phyloP scores from a whole-genome alignment of 1,139 yeast genomes.

The Citeromyces siamensis region DNA sequence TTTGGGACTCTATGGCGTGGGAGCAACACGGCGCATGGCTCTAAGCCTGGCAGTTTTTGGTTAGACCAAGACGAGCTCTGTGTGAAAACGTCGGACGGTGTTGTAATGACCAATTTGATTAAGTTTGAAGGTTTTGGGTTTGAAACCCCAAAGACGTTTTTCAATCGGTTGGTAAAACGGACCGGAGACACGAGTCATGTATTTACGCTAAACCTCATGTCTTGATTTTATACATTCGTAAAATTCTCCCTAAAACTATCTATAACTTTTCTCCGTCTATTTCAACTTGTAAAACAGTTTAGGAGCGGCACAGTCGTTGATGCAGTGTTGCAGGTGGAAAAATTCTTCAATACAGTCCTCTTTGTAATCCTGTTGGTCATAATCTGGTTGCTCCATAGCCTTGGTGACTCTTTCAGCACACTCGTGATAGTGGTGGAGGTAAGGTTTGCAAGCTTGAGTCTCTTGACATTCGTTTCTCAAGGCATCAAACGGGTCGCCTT shows the following conservation, averaged over 20 bases:
- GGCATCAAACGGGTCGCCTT: constrained; percentile 54
- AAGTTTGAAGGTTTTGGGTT: constrained; percentile 43
- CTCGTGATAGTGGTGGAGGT: constrained; percentile 84
- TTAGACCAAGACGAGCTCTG: constrained; percentile 19
- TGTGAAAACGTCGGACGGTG: constrained; percentile 32
- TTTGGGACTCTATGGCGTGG: constrained; percentile 21
- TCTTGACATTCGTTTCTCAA: constrained; percentile 58
- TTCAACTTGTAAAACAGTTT: constrained; percentile 78
- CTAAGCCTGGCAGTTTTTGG: constrained; percentile 26
- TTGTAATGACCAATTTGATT: constrained; percentile 21
- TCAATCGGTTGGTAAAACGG: constrained; percentile 28
- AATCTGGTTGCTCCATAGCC: constrained; percentile 73
- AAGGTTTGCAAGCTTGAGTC: constrained; percentile 57
- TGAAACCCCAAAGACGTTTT: constrained; percentile 32
- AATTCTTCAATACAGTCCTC: constrained; percentile 98
- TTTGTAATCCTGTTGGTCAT: constrained; percentile 70
- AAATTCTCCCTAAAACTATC: too few species aligned
- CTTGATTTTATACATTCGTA: too few species aligned
- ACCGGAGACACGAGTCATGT: constrained; percentile 27
- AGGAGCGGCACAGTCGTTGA: constrained; percentile 90
- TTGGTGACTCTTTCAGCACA: constrained; percentile 91
- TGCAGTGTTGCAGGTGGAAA: constrained; percentile 92
- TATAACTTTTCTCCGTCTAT: constrained; percentile 22
- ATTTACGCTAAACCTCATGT: too few species aligned
- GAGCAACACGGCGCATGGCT: neutral